phyloP scores from a whole-genome alignment of 805 yeast genomes.

The Starmerella tilneyi region DNA sequence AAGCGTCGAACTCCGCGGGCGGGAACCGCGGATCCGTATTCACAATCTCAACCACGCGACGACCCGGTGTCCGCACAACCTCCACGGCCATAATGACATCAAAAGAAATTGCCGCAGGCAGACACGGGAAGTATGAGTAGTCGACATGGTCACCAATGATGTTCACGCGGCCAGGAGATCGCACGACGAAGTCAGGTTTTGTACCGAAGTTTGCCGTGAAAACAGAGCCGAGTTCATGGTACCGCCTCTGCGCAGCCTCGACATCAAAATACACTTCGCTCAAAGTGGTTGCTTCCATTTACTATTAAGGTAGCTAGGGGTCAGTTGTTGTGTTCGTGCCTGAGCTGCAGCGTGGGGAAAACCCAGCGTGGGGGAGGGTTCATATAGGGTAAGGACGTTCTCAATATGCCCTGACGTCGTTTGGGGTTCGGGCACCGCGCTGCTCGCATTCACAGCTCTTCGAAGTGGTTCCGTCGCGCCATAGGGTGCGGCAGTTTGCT shows the following conservation, averaged over 20 bases:
- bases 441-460: constrained; percentile 8
- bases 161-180: constrained; percentile 71
- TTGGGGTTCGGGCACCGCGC: no score
- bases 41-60: constrained; percentile 29
- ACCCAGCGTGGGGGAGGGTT: background rate
- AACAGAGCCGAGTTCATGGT: background rate
- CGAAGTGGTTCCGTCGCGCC: constrained; percentile 15
- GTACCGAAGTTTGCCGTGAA: constrained; percentile 8
- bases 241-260: constrained; percentile 10
- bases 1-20: constrained; percentile 16
- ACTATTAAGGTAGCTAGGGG: background rate
- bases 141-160: constrained; percentile 69
- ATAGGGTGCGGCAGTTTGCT: constrained; percentile 1
- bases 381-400: background rate
- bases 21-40: constrained; percentile 31
- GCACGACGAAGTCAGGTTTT: constrained; percentile 37
- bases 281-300: background rate
- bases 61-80: constrained; percentile 16
- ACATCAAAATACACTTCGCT: constrained; percentile 16
- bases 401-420: no score
- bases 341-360: no score
- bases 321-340: no score
- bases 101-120: constrained; percentile 62
- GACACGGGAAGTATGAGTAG: constrained; percentile 53
- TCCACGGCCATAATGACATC: constrained; percentile 46